Percentiles rank a stretch among this genome's conserved stretches.
Evolutionary conservation across 192 early-diverging fungal genomes (phyloP).

Genomic region (Dissophora globulifera): DNA sequence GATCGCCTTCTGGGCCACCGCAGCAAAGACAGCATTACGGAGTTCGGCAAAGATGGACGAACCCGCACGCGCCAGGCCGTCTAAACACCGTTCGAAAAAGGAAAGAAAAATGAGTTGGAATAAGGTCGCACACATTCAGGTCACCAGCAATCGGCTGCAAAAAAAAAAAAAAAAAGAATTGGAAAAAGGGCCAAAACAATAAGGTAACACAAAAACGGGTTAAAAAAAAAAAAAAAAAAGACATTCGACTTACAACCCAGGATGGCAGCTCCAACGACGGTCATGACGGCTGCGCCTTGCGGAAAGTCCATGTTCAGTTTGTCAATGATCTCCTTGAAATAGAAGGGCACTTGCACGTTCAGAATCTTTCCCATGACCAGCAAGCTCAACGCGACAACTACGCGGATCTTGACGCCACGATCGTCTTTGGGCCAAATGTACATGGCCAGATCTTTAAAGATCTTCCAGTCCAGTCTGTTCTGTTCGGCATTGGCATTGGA

Average conservation of each 20-base stretch:
- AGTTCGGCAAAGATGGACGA: slow-evolving; percentile 87
- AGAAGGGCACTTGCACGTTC: slow-evolving; percentile 95
- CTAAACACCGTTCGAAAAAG: no score
- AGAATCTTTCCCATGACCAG: slow-evolving; percentile 87
- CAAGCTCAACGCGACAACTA: slow-evolving; percentile 84
- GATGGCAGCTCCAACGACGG: slow-evolving; percentile 91
- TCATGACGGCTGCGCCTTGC: slow-evolving; percentile 71
- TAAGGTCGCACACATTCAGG: no score
- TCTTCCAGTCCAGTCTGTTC: slow-evolving; percentile 63
- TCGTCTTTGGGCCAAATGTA: slow-evolving; percentile 95
- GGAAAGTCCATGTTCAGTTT: slow-evolving; percentile 77
- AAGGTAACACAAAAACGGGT: no score
- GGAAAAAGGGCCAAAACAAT: no score
- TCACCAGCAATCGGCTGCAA: no score
- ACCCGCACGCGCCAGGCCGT: slow-evolving; percentile 91
- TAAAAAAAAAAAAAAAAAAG: neutral
- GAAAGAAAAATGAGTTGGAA: no score
- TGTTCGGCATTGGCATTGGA: slow-evolving; percentile 21
- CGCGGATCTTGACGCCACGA: slow-evolving; percentile 83
- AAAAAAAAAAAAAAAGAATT: no score
- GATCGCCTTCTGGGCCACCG: slow-evolving; percentile 94
- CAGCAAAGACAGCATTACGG: slow-evolving; percentile 93
- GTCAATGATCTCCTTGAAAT: slow-evolving; percentile 95
- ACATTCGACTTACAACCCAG: slow-evolving; percentile 75
- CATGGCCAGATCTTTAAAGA: slow-evolving; percentile 76